phyloP scores from a whole-genome alignment of 345 rosid genomes.

The Heritiera fomes region DNA sequence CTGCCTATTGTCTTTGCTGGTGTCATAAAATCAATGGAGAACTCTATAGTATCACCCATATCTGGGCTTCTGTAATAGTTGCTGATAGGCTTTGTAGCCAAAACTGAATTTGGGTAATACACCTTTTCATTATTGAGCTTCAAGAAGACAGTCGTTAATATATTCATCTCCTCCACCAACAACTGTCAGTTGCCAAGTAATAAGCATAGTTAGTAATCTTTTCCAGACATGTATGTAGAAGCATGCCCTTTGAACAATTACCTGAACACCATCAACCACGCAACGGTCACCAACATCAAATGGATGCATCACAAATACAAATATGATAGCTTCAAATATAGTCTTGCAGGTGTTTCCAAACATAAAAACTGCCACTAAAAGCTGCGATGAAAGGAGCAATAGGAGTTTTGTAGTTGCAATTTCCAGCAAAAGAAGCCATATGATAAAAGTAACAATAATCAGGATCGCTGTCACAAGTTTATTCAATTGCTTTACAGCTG shows the following conservation, averaged over 20 bases:
- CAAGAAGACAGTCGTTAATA: constrained; percentile 77
- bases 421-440: constrained; percentile 73
- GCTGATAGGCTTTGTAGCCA: constrained; percentile 76
- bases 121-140: constrained; percentile 74
- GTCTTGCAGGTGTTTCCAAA: constrained; percentile 84
- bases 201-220: constrained; percentile 6
- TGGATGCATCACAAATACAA: constrained; percentile 53
- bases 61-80: constrained; percentile 83
- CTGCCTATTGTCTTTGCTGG: constrained; percentile 55
- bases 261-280: constrained; percentile 72
- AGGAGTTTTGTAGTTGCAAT: constrained; percentile 75
- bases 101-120: constrained; percentile 74
- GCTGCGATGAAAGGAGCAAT: constrained; percentile 60
- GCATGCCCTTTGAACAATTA: constrained; percentile 26
- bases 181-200: constrained; percentile 40
- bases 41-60: constrained; percentile 77
- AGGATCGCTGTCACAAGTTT: constrained; percentile 59
- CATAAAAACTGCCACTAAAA: constrained; percentile 65
- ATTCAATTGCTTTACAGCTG: constrained; percentile 79
- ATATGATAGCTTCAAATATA: background rate
- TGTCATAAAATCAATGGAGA: constrained; percentile 74
- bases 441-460: constrained; percentile 38
- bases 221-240: background rate
- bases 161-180: constrained; percentile 95
- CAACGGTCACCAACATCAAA: constrained; percentile 96